phyloP scores from a whole-genome alignment of 257 asterid species.

The Solanum dulcamara region DNA sequence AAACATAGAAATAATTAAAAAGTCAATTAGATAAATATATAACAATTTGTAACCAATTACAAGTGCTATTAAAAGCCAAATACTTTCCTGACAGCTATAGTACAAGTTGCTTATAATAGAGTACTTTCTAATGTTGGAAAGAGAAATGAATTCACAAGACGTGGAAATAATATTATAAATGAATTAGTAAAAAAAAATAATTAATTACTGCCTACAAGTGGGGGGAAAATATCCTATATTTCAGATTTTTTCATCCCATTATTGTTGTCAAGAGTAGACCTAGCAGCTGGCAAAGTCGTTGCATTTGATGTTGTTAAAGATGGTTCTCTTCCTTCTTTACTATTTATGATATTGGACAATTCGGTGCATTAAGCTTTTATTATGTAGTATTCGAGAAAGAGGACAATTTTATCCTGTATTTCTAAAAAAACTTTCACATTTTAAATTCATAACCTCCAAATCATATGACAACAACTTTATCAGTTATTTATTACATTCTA shows the following conservation, averaged over 20 bases:
- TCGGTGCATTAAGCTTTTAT: too few species aligned
- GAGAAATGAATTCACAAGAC: background rate
- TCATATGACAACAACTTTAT: too few species aligned
- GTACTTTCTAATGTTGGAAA: background rate
- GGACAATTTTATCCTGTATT: rapidly evolving
- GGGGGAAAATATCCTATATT: background rate
- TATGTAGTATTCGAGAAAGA: background rate
- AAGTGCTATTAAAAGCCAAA: background rate
- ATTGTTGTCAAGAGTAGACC: background rate
- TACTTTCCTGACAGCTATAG: background rate
- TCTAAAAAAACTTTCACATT: too few species aligned
- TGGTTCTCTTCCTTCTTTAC: background rate
- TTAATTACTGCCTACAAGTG: background rate
- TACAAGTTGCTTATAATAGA: background rate
- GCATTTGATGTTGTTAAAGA: background rate
- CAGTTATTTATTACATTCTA: too few species aligned
- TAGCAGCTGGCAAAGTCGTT: background rate
- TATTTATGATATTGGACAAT: too few species aligned
- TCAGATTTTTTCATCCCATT: background rate
- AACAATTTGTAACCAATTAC: background rate
- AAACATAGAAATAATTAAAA: background rate
- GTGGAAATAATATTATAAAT: background rate
- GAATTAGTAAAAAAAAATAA: background rate
- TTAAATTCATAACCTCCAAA: too few species aligned
- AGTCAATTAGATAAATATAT: background rate